A percentile compares a stretch with the other conserved stretches of the same genome.
Conservation (phyloP, 2,329 filamentous ascomycete species). For the Zymoseptoria brevis region DNA sequence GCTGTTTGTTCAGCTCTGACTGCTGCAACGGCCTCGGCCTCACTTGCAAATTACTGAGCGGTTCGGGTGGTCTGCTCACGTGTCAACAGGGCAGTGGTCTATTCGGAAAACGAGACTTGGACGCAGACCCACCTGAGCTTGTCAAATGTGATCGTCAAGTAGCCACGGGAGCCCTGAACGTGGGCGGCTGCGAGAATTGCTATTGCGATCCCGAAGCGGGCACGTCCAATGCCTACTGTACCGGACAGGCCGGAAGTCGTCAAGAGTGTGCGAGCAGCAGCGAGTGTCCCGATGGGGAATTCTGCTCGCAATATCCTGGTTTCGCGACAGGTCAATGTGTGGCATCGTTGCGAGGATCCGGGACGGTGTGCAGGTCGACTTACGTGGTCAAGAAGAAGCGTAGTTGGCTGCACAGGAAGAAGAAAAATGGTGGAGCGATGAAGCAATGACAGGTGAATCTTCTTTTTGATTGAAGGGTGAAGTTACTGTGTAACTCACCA, state of each 20-base stretch:
- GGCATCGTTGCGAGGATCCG: not conserved
- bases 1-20: too few relatives aligned
- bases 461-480: not conserved
- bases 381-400: not conserved
- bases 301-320: not conserved
- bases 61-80: too few relatives aligned
- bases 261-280: not conserved
- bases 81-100: not conserved
- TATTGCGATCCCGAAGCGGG: not conserved
- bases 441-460: not conserved
- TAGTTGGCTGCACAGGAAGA: not conserved
- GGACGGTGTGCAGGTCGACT: not conserved
- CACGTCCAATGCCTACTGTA: not conserved
- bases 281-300: not conserved
- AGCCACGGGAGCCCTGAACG: not conserved
- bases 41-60: too few relatives aligned
- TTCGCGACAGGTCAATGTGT: not conserved
- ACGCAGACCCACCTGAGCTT: not conserved
- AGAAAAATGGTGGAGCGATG: not conserved
- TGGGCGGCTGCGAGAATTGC: not conserved
- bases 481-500: not conserved
- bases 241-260: not conserved
- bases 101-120: not conserved
- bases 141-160: not conserved
- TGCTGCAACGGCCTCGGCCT: too few relatives aligned